Evolutionary conservation across 345 rosid species (phyloP), one percentile per base, ranked within the genome.

Genomic region (Euphorbia tirucalli): DNA sequence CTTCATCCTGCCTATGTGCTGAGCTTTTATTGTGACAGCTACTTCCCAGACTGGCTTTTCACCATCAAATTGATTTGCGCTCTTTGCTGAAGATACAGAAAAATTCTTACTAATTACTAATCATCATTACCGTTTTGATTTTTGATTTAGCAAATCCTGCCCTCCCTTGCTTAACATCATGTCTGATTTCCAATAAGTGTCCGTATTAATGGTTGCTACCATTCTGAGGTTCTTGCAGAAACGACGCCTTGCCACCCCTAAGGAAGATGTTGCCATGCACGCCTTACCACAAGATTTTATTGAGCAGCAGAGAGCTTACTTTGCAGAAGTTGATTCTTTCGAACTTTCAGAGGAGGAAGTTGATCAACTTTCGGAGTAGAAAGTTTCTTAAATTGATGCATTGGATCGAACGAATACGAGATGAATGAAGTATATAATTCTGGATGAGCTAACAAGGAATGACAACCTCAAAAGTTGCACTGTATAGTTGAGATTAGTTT

Each of bases 311-410:
- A 83, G 69, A 83, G 91, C 92, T 66, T 90, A 92, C 70, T 92
- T 88, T 77, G 90, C 87, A 1, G 91, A 89, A 76, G 54, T 91
- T 32, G 97, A 91, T 81, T 88, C 87, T 57, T 91, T 86, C 72
- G 87, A 89, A 78, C 78, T 91, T n/a, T 57, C 75, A 57, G 91
- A 84, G 68, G 97, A 87, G 83, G 95, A 89, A 81, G 89, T 83
- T 74, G 71, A 46, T 16, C 87, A 86, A 78, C 78, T 91, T n/a
- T 57, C 75, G 55, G 91, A 84, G 68, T 95, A 87, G 83, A 93
- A 89, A 81, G 87, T 80, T 75, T 68, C 66, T 21, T 78, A 89
- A 22, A 60, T 27, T 52, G 78, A 83, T 70, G 85, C 84, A 52
- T 76, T 79, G 69, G 90, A 86, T 71, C 86, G 73, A 80, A 58